Base-by-base conservation (phyloP, 352 stramenopile genomes). In the Globisporangium irregulare region DNA sequence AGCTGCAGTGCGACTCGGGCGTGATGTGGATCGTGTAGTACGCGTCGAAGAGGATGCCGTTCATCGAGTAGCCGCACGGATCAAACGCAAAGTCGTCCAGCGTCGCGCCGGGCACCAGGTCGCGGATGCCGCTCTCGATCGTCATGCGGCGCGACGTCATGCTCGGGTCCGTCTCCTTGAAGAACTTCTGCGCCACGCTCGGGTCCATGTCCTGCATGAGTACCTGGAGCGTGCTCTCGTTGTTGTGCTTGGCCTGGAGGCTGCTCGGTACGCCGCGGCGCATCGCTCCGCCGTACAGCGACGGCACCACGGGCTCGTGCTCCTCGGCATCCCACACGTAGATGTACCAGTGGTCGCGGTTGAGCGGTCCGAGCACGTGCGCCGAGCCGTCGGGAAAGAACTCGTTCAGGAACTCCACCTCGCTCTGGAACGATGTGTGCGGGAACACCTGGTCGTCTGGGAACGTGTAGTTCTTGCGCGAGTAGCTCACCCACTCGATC, bases 11-110 rank as follows among this genome's bases (percentile, higher is more conserved):
- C 66, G 84, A 90, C 81, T 99, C 97, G 10, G 98, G 98, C 59
- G 98, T 99, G 73, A 96, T 93, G 82, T 99, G 98, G 73, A 99
- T 99, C 55, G 98, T 99, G 70, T 97, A 99, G 86, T 99, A 99
- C 8, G 95, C 97, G 63, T 97, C 92, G 67, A 98, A 98, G 15
- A 98, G 77, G 70, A 99, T 98, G 67, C 96, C 97, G 88, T 99
- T 99, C 97, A 99, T 99, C 54, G 90, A 97, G 82, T 97, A 97
- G 24, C 98, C 98, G 80, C 98, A 99, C 24, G 98, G 98, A 67
- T 99, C 96, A 83, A 99, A 99, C 25, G 98, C 93, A 66, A 96
- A 97, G 64, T 97, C 93, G 80, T 99, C 97, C 72, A 99, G 94
- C 53, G 92, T 76, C 6, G 97, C 94, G 34, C 96, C 97, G 0